A percentile compares a stretch with the other conserved stretches of the same genome.
Evolutionary conservation across 768 basidiomycete genomes (phyloP).

Genomic region (Trametes elegans): DNA sequence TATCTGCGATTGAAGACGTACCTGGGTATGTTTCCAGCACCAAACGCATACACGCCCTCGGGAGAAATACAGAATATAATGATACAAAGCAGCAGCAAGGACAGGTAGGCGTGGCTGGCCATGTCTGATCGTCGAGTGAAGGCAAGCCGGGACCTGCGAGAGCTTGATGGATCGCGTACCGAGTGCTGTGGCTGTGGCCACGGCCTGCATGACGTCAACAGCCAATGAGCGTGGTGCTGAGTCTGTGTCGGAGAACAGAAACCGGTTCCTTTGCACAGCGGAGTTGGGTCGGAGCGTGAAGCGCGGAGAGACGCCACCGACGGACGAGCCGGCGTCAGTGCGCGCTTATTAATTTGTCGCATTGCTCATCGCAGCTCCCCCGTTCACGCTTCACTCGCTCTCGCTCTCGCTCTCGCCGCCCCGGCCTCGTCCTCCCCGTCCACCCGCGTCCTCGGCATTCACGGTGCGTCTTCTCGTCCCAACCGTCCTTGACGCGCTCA

Average conservation of each 20-base stretch:
- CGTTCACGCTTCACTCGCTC: no score
- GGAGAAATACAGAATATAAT: constrained; percentile 53
- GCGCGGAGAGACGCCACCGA: not conserved
- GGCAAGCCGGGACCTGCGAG: not conserved
- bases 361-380: constrained; percentile 23
- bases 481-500: constrained; percentile 26
- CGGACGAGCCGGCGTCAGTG: constrained; percentile 19
- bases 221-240: not conserved
- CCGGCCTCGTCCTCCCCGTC: constrained; percentile 30
- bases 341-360: constrained; percentile 28
- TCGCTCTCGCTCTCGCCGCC: constrained; percentile 24
- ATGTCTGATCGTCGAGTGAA: constrained; percentile 10
- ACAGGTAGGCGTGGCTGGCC: constrained; percentile 17
- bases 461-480: constrained; percentile 28
- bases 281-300: constrained; percentile 6
- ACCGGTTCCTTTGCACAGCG: not conserved
- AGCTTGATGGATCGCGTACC: not conserved
- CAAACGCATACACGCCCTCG: constrained; percentile 69
- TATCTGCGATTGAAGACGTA: constrained; percentile 4
- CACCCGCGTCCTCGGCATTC: constrained; percentile 20
- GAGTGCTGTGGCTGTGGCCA: not conserved
- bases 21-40: constrained; percentile 82
- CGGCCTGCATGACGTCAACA: constrained; percentile 11
- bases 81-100: constrained; percentile 45
- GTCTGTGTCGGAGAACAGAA: not conserved